Evolutionary conservation across 2,329 filamentous ascomycete species (phyloP).

Genomic region (Fusarium nygamai): DNA sequence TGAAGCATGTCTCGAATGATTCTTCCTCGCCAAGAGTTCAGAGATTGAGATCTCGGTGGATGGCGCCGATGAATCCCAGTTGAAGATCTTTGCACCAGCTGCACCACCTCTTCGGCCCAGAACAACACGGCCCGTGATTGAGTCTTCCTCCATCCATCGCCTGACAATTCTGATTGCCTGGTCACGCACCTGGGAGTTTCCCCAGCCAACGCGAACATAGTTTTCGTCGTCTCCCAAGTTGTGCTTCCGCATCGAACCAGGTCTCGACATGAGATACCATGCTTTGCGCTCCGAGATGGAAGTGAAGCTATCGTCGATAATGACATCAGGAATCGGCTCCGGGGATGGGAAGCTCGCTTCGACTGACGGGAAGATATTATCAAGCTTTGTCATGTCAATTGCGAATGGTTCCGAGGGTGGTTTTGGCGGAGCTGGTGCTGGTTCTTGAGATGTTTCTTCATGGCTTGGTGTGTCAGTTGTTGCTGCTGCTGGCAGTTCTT

Average conservation of each 20-base stretch:
- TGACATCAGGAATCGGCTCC: slow-evolving; percentile 55
- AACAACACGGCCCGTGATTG: slow-evolving; percentile 61
- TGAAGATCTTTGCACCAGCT: slow-evolving; percentile 64
- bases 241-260: slow-evolving; percentile 67
- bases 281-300: slow-evolving; percentile 67
- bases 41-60: slow-evolving; percentile 61
- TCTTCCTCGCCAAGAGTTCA: slow-evolving; percentile 47
- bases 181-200: slow-evolving; percentile 61
- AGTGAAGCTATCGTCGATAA: slow-evolving; percentile 63
- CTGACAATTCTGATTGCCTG: slow-evolving; percentile 68
- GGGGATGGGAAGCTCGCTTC: slow-evolving; percentile 42
- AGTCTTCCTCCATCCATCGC: slow-evolving; percentile 74
- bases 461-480: background rate
- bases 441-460: background rate
- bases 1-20: slow-evolving; percentile 41
- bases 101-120: slow-evolving; percentile 50
- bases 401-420: slow-evolving; percentile 33
- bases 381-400: slow-evolving; percentile 49
- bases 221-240: slow-evolving; percentile 67
- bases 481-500: background rate
- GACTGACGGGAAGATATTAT: slow-evolving; percentile 47
- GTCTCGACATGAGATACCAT: slow-evolving; percentile 73
- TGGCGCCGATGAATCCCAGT: slow-evolving; percentile 67
- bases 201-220: slow-evolving; percentile 69
- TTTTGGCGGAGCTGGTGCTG: background rate